phyloP scores from a whole-genome alignment of 2,329 filamentous ascomycete genomes.

The Magnaporthales sp. region DNA sequence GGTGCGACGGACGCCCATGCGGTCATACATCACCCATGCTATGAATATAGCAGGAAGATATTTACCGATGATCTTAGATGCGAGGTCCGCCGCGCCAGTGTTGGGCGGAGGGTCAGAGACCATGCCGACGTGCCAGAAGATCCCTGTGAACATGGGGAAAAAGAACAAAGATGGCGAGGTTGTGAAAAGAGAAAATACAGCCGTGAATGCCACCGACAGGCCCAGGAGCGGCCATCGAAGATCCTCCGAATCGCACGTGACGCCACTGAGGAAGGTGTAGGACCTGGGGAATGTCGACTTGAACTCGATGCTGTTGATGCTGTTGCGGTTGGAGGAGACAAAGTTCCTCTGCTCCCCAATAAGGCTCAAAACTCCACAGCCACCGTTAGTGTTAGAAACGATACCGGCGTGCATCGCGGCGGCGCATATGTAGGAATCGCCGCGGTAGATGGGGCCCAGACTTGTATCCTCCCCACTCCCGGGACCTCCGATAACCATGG shows the following conservation, averaged over 20 bases:
- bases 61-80: conserved; percentile 71
- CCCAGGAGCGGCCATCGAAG: conserved; percentile 77
- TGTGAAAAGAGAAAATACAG: conserved; percentile 72
- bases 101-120: conserved; percentile 78
- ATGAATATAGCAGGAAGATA: conserved; percentile 83
- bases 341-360: conserved; percentile 55
- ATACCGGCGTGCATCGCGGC: conserved; percentile 69
- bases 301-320: conserved; percentile 70
- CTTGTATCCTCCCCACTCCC: conserved; percentile 23
- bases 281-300: conserved; percentile 84
- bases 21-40: conserved; percentile 79
- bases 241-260: conserved; percentile 64
- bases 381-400: conserved; percentile 55
- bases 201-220: conserved; percentile 72
- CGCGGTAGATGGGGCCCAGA: conserved; percentile 55
- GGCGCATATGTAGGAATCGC: conserved; percentile 72
- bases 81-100: conserved; percentile 56
- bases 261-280: conserved; percentile 63
- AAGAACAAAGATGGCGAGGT: conserved; percentile 75
- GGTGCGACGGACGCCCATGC: conserved; percentile 66
- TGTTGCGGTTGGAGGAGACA: conserved; percentile 55
- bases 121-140: conserved; percentile 86
- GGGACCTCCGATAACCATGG: conserved; percentile 62
- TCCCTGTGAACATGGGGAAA: conserved; percentile 68
- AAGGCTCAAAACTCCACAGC: conserved; percentile 62